phyloP scores from a whole-genome alignment of 139 green algal species.

The Chlorella sp. region DNA sequence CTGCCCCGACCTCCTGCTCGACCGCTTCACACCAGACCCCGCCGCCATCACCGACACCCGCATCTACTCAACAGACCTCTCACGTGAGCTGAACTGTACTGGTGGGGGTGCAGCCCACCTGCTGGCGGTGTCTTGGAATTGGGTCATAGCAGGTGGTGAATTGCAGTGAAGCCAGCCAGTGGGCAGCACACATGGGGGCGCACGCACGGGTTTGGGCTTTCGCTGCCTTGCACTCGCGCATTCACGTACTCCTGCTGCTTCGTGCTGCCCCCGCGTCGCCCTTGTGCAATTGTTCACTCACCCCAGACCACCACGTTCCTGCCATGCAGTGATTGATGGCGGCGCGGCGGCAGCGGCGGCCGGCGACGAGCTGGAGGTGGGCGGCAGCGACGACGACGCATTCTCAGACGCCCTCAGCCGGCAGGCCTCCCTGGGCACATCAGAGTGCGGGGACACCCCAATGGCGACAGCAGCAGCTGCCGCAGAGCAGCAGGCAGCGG shows the following conservation, averaged over 20 bases:
- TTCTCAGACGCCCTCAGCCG: slow-evolving; percentile 24
- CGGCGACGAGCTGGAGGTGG: background rate
- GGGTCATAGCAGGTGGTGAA: too few relatives aligned
- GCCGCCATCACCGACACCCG: background rate
- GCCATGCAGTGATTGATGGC: background rate
- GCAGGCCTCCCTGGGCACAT: background rate
- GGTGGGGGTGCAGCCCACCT: background rate
- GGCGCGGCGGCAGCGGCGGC: background rate
- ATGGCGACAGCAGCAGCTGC: background rate
- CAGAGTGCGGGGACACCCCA: background rate
- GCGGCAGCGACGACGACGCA: background rate
- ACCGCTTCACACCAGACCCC: background rate
- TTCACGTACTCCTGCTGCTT: background rate
- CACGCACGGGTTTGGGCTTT: too few relatives aligned
- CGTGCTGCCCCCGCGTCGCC: too few relatives aligned
- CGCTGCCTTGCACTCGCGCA: background rate
- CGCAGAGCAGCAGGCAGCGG: background rate
- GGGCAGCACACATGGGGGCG: too few relatives aligned
- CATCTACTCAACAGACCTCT: slow-evolving; percentile 10
- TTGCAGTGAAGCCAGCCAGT: too few relatives aligned
- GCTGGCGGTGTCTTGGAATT: too few relatives aligned
- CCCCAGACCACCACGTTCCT: too few relatives aligned
- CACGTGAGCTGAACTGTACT: background rate
- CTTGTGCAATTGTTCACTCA: background rate
- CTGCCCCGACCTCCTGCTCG: slow-evolving; percentile 2